These are phyloP conservation scores for Astragalus membranaceus DNA, from an alignment of 306 rosid genomes.

Conservation along the genomic window DNA sequence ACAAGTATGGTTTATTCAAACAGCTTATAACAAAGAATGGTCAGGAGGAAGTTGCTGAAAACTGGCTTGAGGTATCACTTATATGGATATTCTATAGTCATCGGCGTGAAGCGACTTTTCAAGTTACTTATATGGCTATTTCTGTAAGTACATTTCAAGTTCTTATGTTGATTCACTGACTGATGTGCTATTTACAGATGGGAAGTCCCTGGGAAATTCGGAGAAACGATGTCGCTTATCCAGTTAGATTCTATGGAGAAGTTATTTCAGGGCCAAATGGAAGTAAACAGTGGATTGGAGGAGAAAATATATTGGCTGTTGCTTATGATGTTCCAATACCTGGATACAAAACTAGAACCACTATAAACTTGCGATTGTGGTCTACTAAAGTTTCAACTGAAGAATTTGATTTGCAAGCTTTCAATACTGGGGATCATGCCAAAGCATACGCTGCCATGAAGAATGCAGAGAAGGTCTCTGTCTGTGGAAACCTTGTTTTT, in stretches of 20 bases:
- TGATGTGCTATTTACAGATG: slow-evolving; percentile 42
- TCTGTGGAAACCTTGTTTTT: slow-evolving; percentile 15
- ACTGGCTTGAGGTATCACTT: slow-evolving; percentile 84
- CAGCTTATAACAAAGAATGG: slow-evolving; percentile 78
- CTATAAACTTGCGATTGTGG: slow-evolving; percentile 86
- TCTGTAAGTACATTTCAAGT: not conserved
- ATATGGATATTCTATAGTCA: not conserved
- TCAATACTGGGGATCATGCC: slow-evolving; percentile 76
- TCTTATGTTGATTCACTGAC: slow-evolving; percentile 11
- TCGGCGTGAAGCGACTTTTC: not conserved
- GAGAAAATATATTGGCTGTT: slow-evolving; percentile 76
- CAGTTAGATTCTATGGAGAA: slow-evolving; percentile 71
- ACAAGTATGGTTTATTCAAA: slow-evolving; percentile 87
- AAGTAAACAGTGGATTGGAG: slow-evolving; percentile 73
- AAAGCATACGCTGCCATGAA: slow-evolving; percentile 61
- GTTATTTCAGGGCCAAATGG: slow-evolving; percentile 61
- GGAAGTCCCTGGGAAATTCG: slow-evolving; percentile 94
- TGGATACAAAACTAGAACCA: slow-evolving; percentile 78
- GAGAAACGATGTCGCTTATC: slow-evolving; percentile 76
- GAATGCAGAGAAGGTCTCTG: slow-evolving; percentile 87
- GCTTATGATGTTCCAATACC: slow-evolving; percentile 98
- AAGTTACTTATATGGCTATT: slow-evolving; percentile 6
- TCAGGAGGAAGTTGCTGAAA: slow-evolving; percentile 91
- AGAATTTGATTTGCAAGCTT: slow-evolving; percentile 72
- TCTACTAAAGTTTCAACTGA: slow-evolving; percentile 65